Base-by-base conservation (phyloP, 176 grass and related monocot species). In the Musa troglodytarum region DNA sequence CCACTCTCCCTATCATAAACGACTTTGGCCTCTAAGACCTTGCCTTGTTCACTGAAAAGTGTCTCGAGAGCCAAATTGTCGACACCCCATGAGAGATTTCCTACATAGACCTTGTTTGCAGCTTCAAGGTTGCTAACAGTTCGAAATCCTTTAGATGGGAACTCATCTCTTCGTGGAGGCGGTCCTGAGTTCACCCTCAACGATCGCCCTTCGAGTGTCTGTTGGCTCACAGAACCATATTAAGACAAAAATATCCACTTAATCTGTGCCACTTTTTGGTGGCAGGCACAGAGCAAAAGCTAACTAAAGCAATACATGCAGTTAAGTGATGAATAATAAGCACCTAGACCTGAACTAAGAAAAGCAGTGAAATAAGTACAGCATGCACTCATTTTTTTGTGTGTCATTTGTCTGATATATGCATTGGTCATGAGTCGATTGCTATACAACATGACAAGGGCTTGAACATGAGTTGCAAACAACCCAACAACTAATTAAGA, bases 21-120 rank as follows among this genome's bases (percentile, higher is more conserved):
- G 20, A 99, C 90, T 74, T 82, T 89, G 4, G 90, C 90, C 29
- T 94, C 90, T 50, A 94, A 21, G 62, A 99, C 95, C 12, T 79
- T 85, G 20, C 95, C 90, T 76, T 99, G 95, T 17, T 91, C 86
- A 14, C 88, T 91, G 82, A 99, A 99, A 58, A 99, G 65, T 50
- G 83, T 88, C 78, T 94, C 84, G 0, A 99, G 86, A 8, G 95
- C 88, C 0, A 86, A 89, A 78, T 99, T 88, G 71, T 99, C 95
- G 1, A 99, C 95, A 1, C 90, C 90, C 95, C 90, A 99, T 49
- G 90, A 73, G 28, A 99, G 90, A 76, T 99, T 99, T 6, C 95
- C 95, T 1, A 99, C 95, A 2, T 99, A 91, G 49, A 99, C 57
- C 71, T 85, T 88, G 86, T 91, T 83, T 10, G 1, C 70, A 51